Conservation (phyloP, 805 yeast species). For the Yamadazyma ubonensis region DNA sequence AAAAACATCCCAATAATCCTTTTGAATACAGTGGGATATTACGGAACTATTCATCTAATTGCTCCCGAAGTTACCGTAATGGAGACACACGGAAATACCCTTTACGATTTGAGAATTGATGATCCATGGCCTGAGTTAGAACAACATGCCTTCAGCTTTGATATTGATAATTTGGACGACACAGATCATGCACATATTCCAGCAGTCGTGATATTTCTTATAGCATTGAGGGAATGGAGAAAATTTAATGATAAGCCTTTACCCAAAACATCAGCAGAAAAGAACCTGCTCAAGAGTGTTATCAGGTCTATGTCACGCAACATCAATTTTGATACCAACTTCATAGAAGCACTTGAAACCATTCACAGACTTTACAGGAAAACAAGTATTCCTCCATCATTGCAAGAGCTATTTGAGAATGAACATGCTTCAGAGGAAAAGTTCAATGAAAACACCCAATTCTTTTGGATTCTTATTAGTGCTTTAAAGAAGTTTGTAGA, state of each 20-base stretch:
- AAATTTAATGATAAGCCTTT: constrained; percentile 19
- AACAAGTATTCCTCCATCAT: constrained; percentile 33
- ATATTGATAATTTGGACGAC: constrained; percentile 45
- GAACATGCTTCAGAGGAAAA: constrained; percentile 18
- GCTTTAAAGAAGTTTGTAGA: constrained; percentile 54
- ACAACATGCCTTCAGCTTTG: constrained; percentile 49
- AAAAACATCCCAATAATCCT: constrained; percentile 54
- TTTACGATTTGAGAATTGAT: constrained; percentile 66
- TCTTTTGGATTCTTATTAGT: constrained; percentile 62
- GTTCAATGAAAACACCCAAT: constrained; percentile 19
- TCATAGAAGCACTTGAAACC: constrained; percentile 36
- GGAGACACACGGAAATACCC: constrained; percentile 67
- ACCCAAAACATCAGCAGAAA: constrained; percentile 42
- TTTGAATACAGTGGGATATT: constrained; percentile 59
- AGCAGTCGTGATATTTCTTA: constrained; percentile 58
- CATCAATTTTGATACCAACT: constrained; percentile 51
- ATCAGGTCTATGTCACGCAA: constrained; percentile 42
- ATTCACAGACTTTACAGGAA: constrained; percentile 37
- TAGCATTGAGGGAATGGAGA: constrained; percentile 49
- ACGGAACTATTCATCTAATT: constrained; percentile 55
- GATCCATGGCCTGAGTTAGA: constrained; percentile 70
- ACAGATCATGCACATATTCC: constrained; percentile 65
- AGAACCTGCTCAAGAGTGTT: constrained; percentile 36
- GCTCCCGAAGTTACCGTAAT: constrained; percentile 62
- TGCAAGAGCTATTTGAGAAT: constrained; percentile 24